These are phyloP conservation scores for Rhodotorula sphaerocarpa DNA, from an alignment of 768 basidiomycete genomes.

Conservation along the genomic window DNA sequence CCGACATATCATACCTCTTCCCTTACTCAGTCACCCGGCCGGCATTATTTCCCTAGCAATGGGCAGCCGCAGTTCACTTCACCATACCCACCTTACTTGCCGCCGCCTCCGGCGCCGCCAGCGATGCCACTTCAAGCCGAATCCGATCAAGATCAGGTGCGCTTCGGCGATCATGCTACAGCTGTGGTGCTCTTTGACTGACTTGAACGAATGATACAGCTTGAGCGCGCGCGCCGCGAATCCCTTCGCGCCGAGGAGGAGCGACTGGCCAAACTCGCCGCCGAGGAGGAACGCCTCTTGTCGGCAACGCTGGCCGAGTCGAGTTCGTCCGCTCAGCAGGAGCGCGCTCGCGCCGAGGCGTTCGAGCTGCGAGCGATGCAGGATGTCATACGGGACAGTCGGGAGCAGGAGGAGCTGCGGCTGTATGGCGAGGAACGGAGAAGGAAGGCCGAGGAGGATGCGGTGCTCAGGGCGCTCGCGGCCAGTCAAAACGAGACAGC, in stretches of 20 bases:
- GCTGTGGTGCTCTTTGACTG: too few relatives aligned
- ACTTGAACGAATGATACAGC: neutral
- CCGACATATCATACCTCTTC: too few relatives aligned
- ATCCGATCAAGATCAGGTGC: neutral
- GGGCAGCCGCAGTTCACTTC: too few relatives aligned
- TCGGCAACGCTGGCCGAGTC: constrained; percentile 1
- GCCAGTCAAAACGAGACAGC: neutral
- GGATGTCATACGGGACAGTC: neutral
- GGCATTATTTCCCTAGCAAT: too few relatives aligned
- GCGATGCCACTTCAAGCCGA: neutral
- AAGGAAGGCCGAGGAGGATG: constrained; percentile 11
- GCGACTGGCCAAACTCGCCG: neutral
- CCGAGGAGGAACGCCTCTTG: constrained; percentile 1
- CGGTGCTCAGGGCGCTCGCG: constrained; percentile 2
- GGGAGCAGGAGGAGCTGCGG: constrained; percentile 1
- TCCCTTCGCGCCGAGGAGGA: neutral
- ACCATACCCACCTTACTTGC: too few relatives aligned
- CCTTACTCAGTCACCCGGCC: too few relatives aligned
- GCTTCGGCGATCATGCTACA: neutral
- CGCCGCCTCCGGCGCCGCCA: neutral
- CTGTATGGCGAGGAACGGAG: neutral
- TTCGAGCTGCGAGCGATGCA: constrained; percentile 14
- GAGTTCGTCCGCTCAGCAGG: neutral
- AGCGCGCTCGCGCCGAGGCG: neutral
- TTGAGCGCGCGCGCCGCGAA: neutral